Evolutionary conservation across 495 filamentous ascomycete genomes (phyloP).

Genomic region (Talaromyces liani): DNA sequence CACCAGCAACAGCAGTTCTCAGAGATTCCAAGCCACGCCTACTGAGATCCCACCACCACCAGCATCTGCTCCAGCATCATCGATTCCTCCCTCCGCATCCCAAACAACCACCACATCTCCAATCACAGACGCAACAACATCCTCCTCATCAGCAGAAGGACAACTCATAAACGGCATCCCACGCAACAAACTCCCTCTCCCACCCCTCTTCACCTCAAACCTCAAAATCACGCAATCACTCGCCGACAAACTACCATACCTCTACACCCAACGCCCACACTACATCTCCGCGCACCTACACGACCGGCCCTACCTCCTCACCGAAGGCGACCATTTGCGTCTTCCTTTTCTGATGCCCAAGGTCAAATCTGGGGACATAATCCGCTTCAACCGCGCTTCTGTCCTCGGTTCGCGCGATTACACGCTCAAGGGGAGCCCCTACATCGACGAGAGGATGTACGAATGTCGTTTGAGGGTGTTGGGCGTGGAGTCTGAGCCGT

Average conservation of each 20-base stretch:
- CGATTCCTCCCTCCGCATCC: slow-evolving; percentile 15
- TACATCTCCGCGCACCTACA: slow-evolving; percentile 87
- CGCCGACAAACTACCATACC: slow-evolving; percentile 63
- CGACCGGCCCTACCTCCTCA: slow-evolving; percentile 83
- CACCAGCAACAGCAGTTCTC: slow-evolving; percentile 15
- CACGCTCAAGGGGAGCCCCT: slow-evolving; percentile 72
- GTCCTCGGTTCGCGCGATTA: slow-evolving; percentile 80
- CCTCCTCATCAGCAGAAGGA: slow-evolving; percentile 7
- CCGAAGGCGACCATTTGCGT: slow-evolving; percentile 74
- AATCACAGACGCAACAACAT: neutral
- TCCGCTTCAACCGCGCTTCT: slow-evolving; percentile 78
- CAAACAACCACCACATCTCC: slow-evolving; percentile 9
- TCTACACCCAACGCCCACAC: slow-evolving; percentile 70
- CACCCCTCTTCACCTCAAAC: slow-evolving; percentile 27
- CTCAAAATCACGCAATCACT: slow-evolving; percentile 49
- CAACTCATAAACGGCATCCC: slow-evolving; percentile 18
- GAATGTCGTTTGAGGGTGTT: slow-evolving; percentile 81
- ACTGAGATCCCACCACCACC: slow-evolving; percentile 21
- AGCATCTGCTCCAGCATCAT: slow-evolving; percentile 23
- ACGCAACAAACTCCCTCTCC: slow-evolving; percentile 25
- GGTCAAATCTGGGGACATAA: slow-evolving; percentile 71
- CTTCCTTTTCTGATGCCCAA: slow-evolving; percentile 90
- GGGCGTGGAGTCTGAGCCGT: slow-evolving; percentile 79
- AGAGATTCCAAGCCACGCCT: slow-evolving; percentile 17
- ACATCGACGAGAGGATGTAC: slow-evolving; percentile 73